Percentiles rank a stretch among this genome's conserved stretches.
Conservation (phyloP, 2,329 filamentous ascomycete species). For the Periconia macrospinosa region DNA sequence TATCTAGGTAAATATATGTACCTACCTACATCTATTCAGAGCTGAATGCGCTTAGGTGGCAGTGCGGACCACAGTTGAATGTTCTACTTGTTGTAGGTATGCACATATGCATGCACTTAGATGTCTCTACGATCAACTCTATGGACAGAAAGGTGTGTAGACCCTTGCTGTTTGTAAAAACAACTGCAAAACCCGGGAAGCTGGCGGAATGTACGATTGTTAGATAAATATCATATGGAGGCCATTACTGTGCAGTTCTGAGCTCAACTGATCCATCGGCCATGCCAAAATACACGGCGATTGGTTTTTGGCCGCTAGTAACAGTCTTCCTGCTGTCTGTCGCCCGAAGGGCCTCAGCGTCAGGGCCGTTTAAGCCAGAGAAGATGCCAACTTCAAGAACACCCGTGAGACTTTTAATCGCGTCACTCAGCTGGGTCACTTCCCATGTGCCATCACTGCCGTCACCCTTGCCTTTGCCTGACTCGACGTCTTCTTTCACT, state of each 20-base stretch:
- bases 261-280: conserved; percentile 57
- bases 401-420: conserved; percentile 79
- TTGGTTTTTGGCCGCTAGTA: conserved; percentile 74
- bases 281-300: conserved; percentile 95
- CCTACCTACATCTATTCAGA: no score
- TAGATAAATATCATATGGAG: not conserved
- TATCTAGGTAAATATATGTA: no score
- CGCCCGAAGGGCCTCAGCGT: conserved; percentile 57
- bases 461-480: conserved; percentile 49
- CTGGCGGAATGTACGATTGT: not conserved
- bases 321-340: conserved; percentile 39
- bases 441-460: conserved; percentile 74
- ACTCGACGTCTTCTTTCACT: conserved; percentile 59
- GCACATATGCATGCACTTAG: no score
- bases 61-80: no score
- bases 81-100: no score
- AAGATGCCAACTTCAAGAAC: conserved; percentile 94
- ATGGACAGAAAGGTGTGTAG: no score
- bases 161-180: no score
- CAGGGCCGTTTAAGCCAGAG: conserved; percentile 74
- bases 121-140: no score
- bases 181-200: no score
- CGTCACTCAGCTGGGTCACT: conserved; percentile 70
- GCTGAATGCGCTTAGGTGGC: no score
- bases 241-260: conserved; percentile 23